Base-by-base conservation (phyloP, 306 rosid genomes). In the Amphicarpaea edgeworthii region DNA sequence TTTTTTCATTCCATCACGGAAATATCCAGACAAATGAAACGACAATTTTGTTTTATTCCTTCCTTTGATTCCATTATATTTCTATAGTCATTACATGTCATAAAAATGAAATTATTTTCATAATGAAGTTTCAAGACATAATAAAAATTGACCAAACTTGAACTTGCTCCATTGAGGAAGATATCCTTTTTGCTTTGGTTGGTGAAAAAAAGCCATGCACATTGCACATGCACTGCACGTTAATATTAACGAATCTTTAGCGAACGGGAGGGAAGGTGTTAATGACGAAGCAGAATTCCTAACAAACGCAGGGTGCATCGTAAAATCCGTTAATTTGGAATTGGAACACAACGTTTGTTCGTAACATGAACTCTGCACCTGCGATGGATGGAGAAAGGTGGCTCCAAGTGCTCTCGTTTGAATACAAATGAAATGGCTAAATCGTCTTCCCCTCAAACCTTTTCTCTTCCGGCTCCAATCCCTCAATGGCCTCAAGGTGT, bases 401-500 rank as follows among this genome's bases (percentile, higher is more conserved):
- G 83, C 37, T 81, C 81, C 79, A 64, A 74, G 38, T 83, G 88
- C 82, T 85, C 83, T 68, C 37, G 41, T 55, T 43, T 88, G 87
- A 85, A 88, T 8, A 34, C 74, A 64, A 82, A 86, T 20, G 43
- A 75, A 70, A 16, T 4, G 8, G 2, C 77, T 30, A 70, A 64
- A 71, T 74, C 55, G 0, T 90, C 70, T 45, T 72, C 77, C 11
- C 81, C 81, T 70, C 76, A 80, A 73, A 46, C 80, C 49, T 92
- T 85, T 73, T 90, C 87, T 71, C 89, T 90, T 75, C 97, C 96
- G 30, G 73, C 79, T 50, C 82, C 90, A 4, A 75, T 86, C 57
- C 90, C 93, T 43, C 68, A 76, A 70, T 93, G 98, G 98, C 97
- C 98, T 72, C 85, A 53, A 73, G 98, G 98, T 93, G 9, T 16